These are phyloP conservation scores for Nemania sp. DNA, from an alignment of 2,329 filamentous ascomycete genomes.

Conservation along the genomic window DNA sequence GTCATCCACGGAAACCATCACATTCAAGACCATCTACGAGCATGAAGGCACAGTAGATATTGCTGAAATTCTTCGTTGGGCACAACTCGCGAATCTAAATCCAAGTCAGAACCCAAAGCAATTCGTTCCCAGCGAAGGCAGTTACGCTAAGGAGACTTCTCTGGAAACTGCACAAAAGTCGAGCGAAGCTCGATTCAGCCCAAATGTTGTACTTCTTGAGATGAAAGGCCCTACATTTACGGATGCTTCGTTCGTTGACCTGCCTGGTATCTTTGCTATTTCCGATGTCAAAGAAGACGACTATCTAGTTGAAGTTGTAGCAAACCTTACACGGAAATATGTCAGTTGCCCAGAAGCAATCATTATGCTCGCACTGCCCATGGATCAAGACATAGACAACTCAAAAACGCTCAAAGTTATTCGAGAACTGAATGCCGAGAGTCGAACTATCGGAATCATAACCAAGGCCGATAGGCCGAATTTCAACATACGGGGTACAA, in stretches of 20 bases:
- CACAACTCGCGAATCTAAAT: conserved; percentile 74
- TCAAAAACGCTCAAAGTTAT: conserved; percentile 69
- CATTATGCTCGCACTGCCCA: conserved; percentile 74
- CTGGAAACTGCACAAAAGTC: conserved; percentile 45
- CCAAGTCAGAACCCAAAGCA: conserved; percentile 56
- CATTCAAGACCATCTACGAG: conserved; percentile 65
- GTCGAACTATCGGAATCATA: conserved; percentile 69
- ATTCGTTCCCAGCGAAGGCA: conserved; percentile 54
- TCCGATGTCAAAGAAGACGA: conserved; percentile 62
- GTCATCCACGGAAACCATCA: conserved; percentile 48
- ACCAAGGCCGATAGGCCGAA: conserved; percentile 77
- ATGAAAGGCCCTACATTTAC: conserved; percentile 70
- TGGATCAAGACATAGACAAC: conserved; percentile 75
- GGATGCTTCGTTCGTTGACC: conserved; percentile 76
- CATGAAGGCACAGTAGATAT: conserved; percentile 58
- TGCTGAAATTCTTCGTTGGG: conserved; percentile 67
- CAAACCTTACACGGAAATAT: conserved; percentile 69
- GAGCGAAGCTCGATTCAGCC: conserved; percentile 69
- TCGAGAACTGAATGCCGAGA: conserved; percentile 54
- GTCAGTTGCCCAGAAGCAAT: conserved; percentile 68
- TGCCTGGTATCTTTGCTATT: conserved; percentile 77
- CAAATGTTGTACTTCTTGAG: conserved; percentile 74
- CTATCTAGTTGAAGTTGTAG: conserved; percentile 70
- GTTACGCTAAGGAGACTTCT: conserved; percentile 41
- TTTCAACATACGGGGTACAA: conserved; percentile 51